Percentiles rank a stretch among this genome's conserved stretches.
phyloP scores from a whole-genome alignment of 2,329 filamentous ascomycete genomes.

The Tolypocladium cylindrosporum region DNA sequence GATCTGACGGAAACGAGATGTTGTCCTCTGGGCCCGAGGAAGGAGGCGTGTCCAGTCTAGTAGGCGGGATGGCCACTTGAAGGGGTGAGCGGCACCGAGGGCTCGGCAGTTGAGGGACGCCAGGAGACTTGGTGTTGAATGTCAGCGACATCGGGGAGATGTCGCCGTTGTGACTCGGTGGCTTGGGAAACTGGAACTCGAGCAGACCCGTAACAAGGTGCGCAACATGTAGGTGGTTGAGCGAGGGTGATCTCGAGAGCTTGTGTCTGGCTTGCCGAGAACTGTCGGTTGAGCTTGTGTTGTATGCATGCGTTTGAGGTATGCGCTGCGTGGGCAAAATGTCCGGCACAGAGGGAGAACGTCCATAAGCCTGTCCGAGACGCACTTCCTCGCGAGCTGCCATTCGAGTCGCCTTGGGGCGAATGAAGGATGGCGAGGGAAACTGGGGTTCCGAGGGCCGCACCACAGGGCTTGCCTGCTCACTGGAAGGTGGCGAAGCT shows the following conservation, averaged over 20 bases:
- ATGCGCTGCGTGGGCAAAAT: constrained; percentile 4
- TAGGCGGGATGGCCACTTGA: constrained; percentile 9
- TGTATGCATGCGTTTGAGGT: constrained; percentile 4
- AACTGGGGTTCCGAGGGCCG: constrained; percentile 27
- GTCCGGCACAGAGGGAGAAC: constrained; percentile 18
- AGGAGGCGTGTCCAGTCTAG: constrained; percentile 21
- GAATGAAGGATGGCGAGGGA: constrained; percentile 44
- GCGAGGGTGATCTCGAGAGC: constrained; percentile 14
- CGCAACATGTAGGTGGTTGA: constrained; percentile 10
- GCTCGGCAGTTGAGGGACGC: constrained; percentile 13
- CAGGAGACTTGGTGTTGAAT: constrained; percentile 10
- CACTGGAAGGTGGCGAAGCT: constrained; percentile 15
- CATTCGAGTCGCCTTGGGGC: constrained; percentile 45
- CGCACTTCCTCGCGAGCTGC: constrained; percentile 40
- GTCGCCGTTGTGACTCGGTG: constrained; percentile 17
- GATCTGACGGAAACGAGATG: not conserved
- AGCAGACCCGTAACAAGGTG: constrained; percentile 18
- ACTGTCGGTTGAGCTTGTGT: constrained; percentile 5
- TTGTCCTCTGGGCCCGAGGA: constrained; percentile 19
- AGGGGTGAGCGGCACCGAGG: constrained; percentile 14
- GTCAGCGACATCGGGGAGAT: constrained; percentile 13
- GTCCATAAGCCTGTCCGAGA: constrained; percentile 15
- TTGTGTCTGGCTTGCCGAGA: constrained; percentile 1
- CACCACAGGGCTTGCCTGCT: constrained; percentile 10
- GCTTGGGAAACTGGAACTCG: constrained; percentile 27